Evolutionary conservation across 2,329 filamentous ascomycete genomes (phyloP).

Genomic region (Fusarium acutatum): DNA sequence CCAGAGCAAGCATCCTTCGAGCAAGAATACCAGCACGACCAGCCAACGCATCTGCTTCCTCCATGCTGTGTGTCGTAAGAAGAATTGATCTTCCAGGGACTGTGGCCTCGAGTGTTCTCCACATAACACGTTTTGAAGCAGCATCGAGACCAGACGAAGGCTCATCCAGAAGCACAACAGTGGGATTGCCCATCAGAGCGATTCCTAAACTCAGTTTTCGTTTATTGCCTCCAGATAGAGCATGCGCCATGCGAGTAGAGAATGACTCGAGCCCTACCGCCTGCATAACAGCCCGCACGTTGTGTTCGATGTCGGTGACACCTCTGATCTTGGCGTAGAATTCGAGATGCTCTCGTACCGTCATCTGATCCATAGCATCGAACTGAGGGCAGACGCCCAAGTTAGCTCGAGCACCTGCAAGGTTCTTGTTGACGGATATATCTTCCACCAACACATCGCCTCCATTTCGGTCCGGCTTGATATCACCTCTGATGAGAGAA

Average conservation of each 20-base stretch:
- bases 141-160: constrained; percentile 90
- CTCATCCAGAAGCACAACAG: constrained; percentile 87
- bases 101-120: constrained; percentile 80
- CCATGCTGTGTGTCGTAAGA: constrained; percentile 93
- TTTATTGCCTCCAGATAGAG: constrained; percentile 90
- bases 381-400: constrained; percentile 93
- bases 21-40: constrained; percentile 87
- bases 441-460: constrained; percentile 85
- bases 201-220: constrained; percentile 91
- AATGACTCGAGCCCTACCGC: constrained; percentile 82
- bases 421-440: constrained; percentile 75
- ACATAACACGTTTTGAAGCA: constrained; percentile 91
- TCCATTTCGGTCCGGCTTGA: constrained; percentile 73
- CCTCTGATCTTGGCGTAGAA: constrained; percentile 91
- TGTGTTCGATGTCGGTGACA: constrained; percentile 76
- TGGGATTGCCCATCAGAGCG: constrained; percentile 90
- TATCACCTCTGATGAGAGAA: constrained; percentile 87
- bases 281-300: constrained; percentile 79
- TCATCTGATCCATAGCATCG: constrained; percentile 91
- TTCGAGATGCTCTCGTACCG: constrained; percentile 82
- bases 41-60: constrained; percentile 90
- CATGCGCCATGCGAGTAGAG: constrained; percentile 76
- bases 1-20: constrained; percentile 83
- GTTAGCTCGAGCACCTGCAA: constrained; percentile 76
- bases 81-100: constrained; percentile 82